Conservation (phyloP, 148 eudicot species). For the Chenopodium quinoa region DNA sequence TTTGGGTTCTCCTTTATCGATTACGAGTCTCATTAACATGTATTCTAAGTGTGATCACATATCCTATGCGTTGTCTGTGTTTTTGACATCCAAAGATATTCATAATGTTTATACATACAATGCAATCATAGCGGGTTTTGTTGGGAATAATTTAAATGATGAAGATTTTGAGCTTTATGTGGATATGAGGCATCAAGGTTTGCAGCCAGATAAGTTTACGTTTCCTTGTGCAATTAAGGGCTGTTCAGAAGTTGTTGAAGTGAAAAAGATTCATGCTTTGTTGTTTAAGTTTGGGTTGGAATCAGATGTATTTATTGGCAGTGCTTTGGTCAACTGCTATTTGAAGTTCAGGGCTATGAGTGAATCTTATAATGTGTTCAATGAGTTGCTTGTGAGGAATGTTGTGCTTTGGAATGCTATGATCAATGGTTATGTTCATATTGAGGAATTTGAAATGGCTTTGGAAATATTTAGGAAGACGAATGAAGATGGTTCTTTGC, state of each 20-base stretch:
- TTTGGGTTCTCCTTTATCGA: constrained; percentile 42
- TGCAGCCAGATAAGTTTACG: constrained; percentile 56
- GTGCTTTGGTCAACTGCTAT: constrained; percentile 58
- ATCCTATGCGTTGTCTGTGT: constrained; percentile 43
- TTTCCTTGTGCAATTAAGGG: constrained; percentile 68
- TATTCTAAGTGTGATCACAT: constrained; percentile 61
- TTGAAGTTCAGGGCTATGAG: constrained; percentile 40
- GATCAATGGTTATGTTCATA: constrained; percentile 66
- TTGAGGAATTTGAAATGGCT: constrained; percentile 49
- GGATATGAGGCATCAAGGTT: constrained; percentile 42
- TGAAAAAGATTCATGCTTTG: constrained; percentile 58
- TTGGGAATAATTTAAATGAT: constrained; percentile 32
- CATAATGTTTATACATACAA: constrained; percentile 53
- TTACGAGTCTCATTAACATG: constrained; percentile 74
- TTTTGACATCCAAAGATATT: constrained; percentile 24
- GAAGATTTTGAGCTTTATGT: constrained; percentile 39
- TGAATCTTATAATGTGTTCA: constrained; percentile 49
- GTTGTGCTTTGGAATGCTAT: constrained; percentile 71
- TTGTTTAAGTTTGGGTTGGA: constrained; percentile 60
- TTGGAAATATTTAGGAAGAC: constrained; percentile 44
- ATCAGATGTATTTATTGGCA: constrained; percentile 49
- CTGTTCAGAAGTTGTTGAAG: constrained; percentile 38
- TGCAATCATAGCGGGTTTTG: constrained; percentile 56
- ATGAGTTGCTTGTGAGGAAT: constrained; percentile 47
- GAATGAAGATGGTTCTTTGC: constrained; percentile 34